Evolutionary conservation across 306 rosid species (phyloP).

Genomic region (Neltuma alba): DNA sequence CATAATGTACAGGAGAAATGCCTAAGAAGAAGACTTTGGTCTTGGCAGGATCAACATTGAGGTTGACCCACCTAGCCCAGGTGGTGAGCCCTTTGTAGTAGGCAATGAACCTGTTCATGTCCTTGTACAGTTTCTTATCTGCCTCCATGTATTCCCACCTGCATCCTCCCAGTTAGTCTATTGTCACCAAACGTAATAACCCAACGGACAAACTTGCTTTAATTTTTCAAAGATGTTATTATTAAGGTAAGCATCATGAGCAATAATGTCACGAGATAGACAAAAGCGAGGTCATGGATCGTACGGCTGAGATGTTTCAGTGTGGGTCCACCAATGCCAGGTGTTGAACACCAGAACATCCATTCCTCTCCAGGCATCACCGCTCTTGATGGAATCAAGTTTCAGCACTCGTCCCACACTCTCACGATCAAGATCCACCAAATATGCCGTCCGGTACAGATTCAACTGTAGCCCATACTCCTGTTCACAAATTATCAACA

Average conservation of each 20-base stretch:
- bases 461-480: conserved; percentile 63
- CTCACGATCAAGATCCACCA: conserved; percentile 76
- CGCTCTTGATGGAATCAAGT: conserved; percentile 71
- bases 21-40: conserved; percentile 92
- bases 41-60: conserved; percentile 61
- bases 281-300: too few relatives aligned
- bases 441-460: conserved; percentile 67
- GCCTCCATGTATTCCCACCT: conserved; percentile 81
- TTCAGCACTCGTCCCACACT: conserved; percentile 74
- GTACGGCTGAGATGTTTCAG: conserved; percentile 82
- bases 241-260: too few relatives aligned
- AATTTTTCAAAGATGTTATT: not conserved
- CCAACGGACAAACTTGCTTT: not conserved
- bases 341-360: conserved; percentile 79
- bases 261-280: too few relatives aligned
- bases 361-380: conserved; percentile 86
- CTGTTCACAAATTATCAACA: conserved; percentile 33
- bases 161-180: conserved; percentile 17
- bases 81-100: conserved; percentile 84
- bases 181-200: too few relatives aligned
- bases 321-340: conserved; percentile 99
- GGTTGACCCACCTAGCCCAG: conserved; percentile 86
- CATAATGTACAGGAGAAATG: conserved; percentile 88
- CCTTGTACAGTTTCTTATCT: conserved; percentile 60
- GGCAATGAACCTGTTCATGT: conserved; percentile 79